Percentiles rank a stretch among this genome's conserved stretches.
Conservation (phyloP, 2,329 filamentous ascomycete species). For the Calonectria pteridis region DNA sequence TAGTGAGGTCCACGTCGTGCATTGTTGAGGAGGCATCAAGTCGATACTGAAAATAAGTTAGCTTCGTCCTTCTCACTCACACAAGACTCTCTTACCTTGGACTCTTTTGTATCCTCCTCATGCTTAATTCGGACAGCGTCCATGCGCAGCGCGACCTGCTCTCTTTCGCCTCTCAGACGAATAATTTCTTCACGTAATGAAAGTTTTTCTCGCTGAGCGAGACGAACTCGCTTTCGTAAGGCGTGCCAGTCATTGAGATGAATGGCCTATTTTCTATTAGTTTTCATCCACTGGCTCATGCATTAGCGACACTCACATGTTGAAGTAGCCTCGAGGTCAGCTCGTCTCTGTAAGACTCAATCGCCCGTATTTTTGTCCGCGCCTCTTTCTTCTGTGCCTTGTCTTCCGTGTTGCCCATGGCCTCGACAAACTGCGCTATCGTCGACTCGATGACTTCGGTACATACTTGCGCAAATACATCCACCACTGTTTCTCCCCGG, state of each 20-base stretch:
- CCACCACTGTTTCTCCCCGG: conserved; percentile 71
- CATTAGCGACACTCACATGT: conserved; percentile 60
- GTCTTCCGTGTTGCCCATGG: conserved; percentile 54
- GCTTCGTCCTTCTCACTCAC: not conserved
- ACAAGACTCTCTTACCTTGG: conserved; percentile 57
- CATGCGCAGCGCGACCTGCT: conserved; percentile 72
- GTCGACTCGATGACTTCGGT: conserved; percentile 69
- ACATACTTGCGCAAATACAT: conserved; percentile 72
- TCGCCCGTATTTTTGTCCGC: conserved; percentile 65
- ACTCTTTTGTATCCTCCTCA: conserved; percentile 65
- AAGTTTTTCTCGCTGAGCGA: conserved; percentile 69
- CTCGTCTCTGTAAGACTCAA: conserved; percentile 71
- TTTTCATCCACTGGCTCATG: not conserved
- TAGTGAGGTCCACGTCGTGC: conserved; percentile 72
- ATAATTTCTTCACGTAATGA: conserved; percentile 71
- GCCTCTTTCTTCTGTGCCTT: conserved; percentile 64
- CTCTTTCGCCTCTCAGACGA: conserved; percentile 68
- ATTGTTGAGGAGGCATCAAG: conserved; percentile 69
- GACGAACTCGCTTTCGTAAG: conserved; percentile 68
- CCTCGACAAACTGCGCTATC: conserved; percentile 61
- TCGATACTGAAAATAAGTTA: conserved; percentile 51
- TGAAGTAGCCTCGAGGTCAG: conserved; percentile 67
- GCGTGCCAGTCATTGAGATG: conserved; percentile 70
- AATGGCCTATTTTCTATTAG: conserved; percentile 60
- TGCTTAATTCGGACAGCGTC: conserved; percentile 73